These are phyloP conservation scores for Marasmius tenuissimus DNA, from an alignment of 1,284 basidiomycete species.

Conservation along the genomic window DNA sequence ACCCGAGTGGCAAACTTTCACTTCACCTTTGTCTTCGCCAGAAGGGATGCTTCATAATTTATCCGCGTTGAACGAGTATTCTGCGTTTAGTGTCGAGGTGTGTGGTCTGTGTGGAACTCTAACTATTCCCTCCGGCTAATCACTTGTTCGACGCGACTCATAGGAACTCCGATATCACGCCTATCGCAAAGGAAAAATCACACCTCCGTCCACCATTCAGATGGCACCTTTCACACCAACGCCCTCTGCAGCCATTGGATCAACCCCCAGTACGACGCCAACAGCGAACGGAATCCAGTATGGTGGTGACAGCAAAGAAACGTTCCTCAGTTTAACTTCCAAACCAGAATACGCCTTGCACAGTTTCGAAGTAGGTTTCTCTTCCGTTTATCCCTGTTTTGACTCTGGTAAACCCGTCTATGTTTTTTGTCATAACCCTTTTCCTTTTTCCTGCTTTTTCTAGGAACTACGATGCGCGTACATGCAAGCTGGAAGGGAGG, in stretches of 20 bases:
- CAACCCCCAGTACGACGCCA: not conserved
- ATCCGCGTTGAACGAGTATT: constrained; percentile 9
- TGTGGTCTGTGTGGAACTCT: not conserved
- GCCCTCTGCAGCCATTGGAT: not conserved
- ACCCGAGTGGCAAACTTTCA: constrained; percentile 12
- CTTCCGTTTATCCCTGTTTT: not conserved
- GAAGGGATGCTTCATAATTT: constrained; percentile 9
- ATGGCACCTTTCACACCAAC: not conserved
- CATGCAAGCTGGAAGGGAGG: constrained; percentile 6
- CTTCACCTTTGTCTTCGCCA: not conserved
- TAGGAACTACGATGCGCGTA: constrained; percentile 12
- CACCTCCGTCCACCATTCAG: constrained; percentile 2
- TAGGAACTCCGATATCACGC: constrained; percentile 12
- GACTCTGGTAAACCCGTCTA: not conserved
- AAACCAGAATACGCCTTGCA: constrained; percentile 12
- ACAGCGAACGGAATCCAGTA: constrained; percentile 5
- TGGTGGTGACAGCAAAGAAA: constrained; percentile 10
- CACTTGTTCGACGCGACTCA: not conserved
- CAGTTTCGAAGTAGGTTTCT: constrained; percentile 12
- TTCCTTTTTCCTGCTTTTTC: not conserved
- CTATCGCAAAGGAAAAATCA: constrained; percentile 8
- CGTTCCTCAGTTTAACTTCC: constrained; percentile 10
- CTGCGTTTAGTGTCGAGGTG: constrained; percentile 11
- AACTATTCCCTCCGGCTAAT: not conserved
- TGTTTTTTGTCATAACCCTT: not conserved